Evolutionary conservation across 192 early-diverging fungal species (phyloP), one percentile per base, ranked within the genome.

Genomic region (Cetraspora pellucida): DNA sequence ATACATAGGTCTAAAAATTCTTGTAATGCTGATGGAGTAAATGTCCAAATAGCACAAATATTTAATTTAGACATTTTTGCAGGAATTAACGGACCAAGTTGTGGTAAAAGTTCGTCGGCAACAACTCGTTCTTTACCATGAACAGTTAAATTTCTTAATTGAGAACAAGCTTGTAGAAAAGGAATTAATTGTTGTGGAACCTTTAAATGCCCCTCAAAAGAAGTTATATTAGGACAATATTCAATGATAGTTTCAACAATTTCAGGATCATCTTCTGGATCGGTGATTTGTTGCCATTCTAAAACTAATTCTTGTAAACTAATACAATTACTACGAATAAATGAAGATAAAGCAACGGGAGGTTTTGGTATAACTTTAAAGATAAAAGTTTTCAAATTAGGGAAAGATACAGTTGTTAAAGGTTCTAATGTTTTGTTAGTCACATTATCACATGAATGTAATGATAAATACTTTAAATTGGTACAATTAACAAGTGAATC

Each of bases 21-120:
- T 31, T 71, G 27, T 52, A 71, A 52, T 30, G 69, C 13, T 7
- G 47, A 21, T 25, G 69, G 27, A 30, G 21, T 52, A 21, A 71
- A 71, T 49, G 69, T 30, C 69, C 69, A 71, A 13, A 52, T 47
- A 10, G 45, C 69, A 71, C 43, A 17, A 54, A 71, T 52, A 54
- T 10, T 52, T 3, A 71, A 43, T 52, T 10, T 52, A 3, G 1
- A 23, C 17, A 71, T n/a, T 19, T 11, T 71, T 54, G 2, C 1
- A 10, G 69, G 69, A 17, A 71, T 71, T 10, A 54, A 30, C 17
- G 27, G 10, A 17, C 69, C 69, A 49, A 52, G 23, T 25, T 54
- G 7, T 25, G 49, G 46, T 52, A 71, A 54, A 30, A 71, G 49
- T 71, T 52, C 69, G 52, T 71, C 49, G 7, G 9, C 50, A 10